Evolutionary conservation across 2,329 filamentous ascomycete species (phyloP).

Genomic region (Trichophyton schoenleinii): DNA sequence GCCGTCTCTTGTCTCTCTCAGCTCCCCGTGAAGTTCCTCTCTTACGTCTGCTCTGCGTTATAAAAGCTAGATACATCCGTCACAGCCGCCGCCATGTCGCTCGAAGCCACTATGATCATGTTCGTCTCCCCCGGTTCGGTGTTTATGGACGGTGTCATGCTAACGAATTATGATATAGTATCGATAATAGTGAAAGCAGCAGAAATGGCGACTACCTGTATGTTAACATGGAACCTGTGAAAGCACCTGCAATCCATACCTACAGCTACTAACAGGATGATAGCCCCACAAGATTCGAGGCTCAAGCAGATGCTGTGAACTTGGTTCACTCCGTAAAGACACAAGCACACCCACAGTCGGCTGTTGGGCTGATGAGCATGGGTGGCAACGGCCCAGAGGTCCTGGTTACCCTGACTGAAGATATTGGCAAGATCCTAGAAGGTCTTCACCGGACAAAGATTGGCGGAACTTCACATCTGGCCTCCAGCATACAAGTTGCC

Average conservation of each 20-base stretch:
- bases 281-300: slow-evolving; percentile 87
- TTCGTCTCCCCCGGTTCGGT: slow-evolving; percentile 20
- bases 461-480: slow-evolving; percentile 72
- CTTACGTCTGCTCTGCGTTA: background rate
- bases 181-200: slow-evolving; percentile 98
- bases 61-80: background rate
- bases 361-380: slow-evolving; percentile 98
- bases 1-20: background rate
- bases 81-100: slow-evolving; percentile 60
- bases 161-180: slow-evolving; percentile 36
- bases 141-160: slow-evolving; percentile 13
- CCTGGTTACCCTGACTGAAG: slow-evolving; percentile 86
- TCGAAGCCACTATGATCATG: slow-evolving; percentile 99
- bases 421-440: slow-evolving; percentile 89
- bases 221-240: slow-evolving; percentile 16
- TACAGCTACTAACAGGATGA: background rate
- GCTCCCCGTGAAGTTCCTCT: background rate
- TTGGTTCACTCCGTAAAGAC: slow-evolving; percentile 94
- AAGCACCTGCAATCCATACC: background rate
- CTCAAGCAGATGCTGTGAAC: slow-evolving; percentile 88
- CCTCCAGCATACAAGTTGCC: slow-evolving; percentile 89
- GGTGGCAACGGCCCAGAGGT: slow-evolving; percentile 95
- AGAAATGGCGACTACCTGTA: slow-evolving; percentile 83
- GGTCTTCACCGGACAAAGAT: slow-evolving; percentile 92
- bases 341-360: slow-evolving; percentile 88